Conservation (phyloP, 805 yeast species). For the Komagataella kurtzmanii region DNA sequence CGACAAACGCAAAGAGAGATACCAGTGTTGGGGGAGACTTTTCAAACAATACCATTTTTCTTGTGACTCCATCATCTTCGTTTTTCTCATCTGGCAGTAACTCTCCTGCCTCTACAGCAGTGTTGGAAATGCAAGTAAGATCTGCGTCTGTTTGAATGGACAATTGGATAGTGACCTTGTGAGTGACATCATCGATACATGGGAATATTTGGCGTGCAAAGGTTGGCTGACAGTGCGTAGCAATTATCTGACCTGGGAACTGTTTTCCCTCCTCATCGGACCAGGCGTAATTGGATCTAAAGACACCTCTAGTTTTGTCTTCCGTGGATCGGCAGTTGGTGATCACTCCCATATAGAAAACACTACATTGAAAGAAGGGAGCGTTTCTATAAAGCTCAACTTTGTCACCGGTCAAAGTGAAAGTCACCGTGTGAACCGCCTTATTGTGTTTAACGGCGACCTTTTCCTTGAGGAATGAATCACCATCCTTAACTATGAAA, state of each 20-base stretch:
- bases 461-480: conserved; percentile 11
- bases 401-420: conserved; percentile 5
- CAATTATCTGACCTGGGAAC: conserved; percentile 37
- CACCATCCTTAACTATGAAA: conserved; percentile 7
- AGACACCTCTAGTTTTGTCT: conserved; percentile 41
- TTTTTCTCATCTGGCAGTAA: conserved; percentile 13
- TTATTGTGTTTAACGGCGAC: conserved; percentile 21
- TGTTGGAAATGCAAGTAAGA: conserved; percentile 40
- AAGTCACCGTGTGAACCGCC: conserved; percentile 20
- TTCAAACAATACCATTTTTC: conserved; percentile 28
- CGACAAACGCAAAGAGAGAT: conserved; percentile 52
- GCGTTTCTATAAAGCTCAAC: background rate
- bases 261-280: conserved; percentile 33
- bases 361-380: conserved; percentile 6
- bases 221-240: conserved; percentile 65
- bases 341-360: conserved; percentile 38
- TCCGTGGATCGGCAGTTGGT: conserved; percentile 28
- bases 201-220: conserved; percentile 56
- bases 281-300: conserved; percentile 43
- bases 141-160: conserved; percentile 27
- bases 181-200: conserved; percentile 50
- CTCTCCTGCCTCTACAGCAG: conserved; percentile 18
- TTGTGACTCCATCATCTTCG: conserved; percentile 1
- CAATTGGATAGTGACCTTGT: conserved; percentile 37
- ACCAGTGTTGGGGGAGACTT: conserved; percentile 46